Base-by-base conservation (phyloP, 2,329 filamentous ascomycete species). In the Colletotrichum siamense region DNA sequence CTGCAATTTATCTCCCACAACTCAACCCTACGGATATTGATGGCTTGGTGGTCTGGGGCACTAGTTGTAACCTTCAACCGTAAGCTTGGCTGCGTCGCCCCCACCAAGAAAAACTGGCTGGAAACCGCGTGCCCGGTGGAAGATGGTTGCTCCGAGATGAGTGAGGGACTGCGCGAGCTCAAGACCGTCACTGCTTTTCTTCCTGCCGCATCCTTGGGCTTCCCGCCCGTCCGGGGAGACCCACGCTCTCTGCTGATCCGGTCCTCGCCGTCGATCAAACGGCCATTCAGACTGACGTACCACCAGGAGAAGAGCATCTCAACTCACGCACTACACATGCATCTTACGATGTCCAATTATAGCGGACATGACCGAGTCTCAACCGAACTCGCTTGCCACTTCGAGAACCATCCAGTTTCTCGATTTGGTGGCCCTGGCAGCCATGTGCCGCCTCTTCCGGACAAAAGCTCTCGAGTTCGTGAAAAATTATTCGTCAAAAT, bases 11-110 rank as follows among this genome's bases (percentile, higher is more conserved):
- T 65, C n/a, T 74, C 70, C 65, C 65, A 76, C 70, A 65, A 59
- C 64, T 76, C 71, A 74, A 74, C 74, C 74, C 49, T 76, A 76
- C 49, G 59, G 74, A 76, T 76, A 69, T 76, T 76, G 74, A 74
- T 26, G 57, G 24, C 49, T 44, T 44, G 28, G 65, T 39, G 62
- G 59, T 57, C 24, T 64, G 65, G 59, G 71, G 49, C 70, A 26
- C 74, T 76, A 74, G 74, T 73, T n/a, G 34, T n/a, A 69, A 73
- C 70, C 70, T 69, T 66, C 64, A 74, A 76, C 39, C 57, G 34
- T 52, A 69, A 61, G 65, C 74, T 76, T 74, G 74, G 74, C 65
- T 66, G 64, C 65, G 28, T 69, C 57, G 18, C 49, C 59, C 24
- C 70, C 70, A 26, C 64, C 18, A 44, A 24, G 12, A 28, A 36